Base-by-base conservation (phyloP, 768 basidiomycete genomes). In the Sarcodon sp. region DNA sequence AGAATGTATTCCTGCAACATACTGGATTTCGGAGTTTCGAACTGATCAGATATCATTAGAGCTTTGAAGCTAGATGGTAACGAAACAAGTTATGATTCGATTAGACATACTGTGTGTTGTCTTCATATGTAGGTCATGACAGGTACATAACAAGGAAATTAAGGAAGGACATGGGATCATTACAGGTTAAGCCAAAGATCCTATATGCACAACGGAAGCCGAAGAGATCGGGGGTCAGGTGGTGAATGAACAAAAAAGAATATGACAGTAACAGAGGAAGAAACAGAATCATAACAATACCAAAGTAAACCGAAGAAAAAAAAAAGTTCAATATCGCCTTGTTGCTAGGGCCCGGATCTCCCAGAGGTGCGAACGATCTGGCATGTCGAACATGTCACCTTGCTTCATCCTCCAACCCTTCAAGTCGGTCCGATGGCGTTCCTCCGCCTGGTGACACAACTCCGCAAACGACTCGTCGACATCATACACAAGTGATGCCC, bases 331-430 rank as follows among this genome's bases (percentile, higher is more conserved):
- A 64, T 89, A 88, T 62, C 79, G 81, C 62, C 86, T 77, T n/a
- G 84, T 88, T 12, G 87, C 87, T 49, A 91, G 75, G 21, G 82
- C 83, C 53, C 87, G 79, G 51, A 91, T 89, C 63, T 90, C 87
- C 63, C 77, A 84, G 34, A 91, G 69, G 56, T 77, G 72, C 35
- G 76, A 73, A 50, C 81, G 77, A 58, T 82, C 80, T 33, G 74
- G 67, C 47, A 73, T 69, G 21, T 55, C 56, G 49, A 51, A 59
- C 15, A 59, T 50, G 32, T 53, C 58, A 39, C 46, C 39, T 4
- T 43, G 46, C 35, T 57, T 55, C 33, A 54, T 55, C 31, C 63
- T n/a, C 92, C 90, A 94, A 4, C 86, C 86, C 54, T 79, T 83
- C 74, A 91, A 85, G 66, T 96, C 92, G 18, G 62, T 64, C 44